Percentiles rank a stretch among this genome's conserved stretches.
These are phyloP conservation scores for Candida ortonii DNA, from an alignment of 805 yeast species.

Conservation along the genomic window DNA sequence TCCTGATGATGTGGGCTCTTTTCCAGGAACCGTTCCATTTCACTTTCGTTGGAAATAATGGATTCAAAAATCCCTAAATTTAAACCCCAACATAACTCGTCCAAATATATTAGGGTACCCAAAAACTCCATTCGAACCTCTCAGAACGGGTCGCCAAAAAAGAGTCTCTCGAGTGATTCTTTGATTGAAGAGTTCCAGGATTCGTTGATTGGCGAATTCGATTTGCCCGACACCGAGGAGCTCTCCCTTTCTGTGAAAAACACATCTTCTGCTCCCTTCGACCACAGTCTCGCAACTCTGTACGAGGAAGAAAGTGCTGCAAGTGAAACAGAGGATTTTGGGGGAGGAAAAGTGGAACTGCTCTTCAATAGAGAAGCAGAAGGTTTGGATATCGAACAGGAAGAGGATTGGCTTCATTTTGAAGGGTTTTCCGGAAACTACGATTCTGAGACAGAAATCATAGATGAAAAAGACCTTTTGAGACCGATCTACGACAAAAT, in stretches of 20 bases:
- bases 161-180: slow-evolving; percentile 18
- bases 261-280: background rate
- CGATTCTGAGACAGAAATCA: slow-evolving; percentile 2
- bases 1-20: no score
- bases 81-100: slow-evolving; percentile 3
- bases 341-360: slow-evolving; percentile 16
- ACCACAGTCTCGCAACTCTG: slow-evolving; percentile 2
- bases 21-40: no score
- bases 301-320: slow-evolving; percentile 5
- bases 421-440: slow-evolving; percentile 12
- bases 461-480: slow-evolving; percentile 6
- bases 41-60: slow-evolving; percentile 1
- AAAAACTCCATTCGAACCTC: slow-evolving; percentile 12
- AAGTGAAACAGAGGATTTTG: slow-evolving; percentile 13
- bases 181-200: slow-evolving; percentile 13
- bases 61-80: slow-evolving; percentile 1
- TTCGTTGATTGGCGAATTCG: slow-evolving; percentile 16
- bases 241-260: background rate
- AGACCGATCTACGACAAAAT: slow-evolving; percentile 14
- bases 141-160: slow-evolving; percentile 7
- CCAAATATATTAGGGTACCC: no score
- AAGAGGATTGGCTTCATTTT: slow-evolving; percentile 6
- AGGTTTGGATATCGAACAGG: slow-evolving; percentile 15
- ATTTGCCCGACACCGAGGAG: slow-evolving; percentile 10
- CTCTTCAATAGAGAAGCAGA: slow-evolving; percentile 18